phyloP scores from a whole-genome alignment of 2,329 filamentous ascomycete genomes.

The Arthrobotrys sphaeroides region DNA sequence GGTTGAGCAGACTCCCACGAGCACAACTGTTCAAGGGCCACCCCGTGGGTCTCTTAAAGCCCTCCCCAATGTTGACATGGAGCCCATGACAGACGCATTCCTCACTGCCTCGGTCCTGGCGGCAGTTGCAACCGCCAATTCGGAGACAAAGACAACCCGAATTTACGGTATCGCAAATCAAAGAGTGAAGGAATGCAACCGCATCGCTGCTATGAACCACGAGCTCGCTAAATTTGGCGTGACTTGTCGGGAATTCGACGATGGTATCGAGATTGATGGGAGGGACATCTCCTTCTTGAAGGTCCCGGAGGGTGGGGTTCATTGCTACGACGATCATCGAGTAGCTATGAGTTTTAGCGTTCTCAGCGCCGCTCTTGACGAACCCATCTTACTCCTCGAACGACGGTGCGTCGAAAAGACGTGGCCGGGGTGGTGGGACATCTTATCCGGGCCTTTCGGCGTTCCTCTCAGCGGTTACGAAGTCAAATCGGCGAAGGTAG shows the following conservation, averaged over 20 bases:
- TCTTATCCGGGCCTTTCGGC: conserved; percentile 78
- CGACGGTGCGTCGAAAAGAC: conserved; percentile 96
- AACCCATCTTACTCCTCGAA: conserved; percentile 80
- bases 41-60: conserved; percentile 75
- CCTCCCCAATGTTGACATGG: conserved; percentile 90
- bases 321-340: conserved; percentile 96
- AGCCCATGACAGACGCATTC: conserved; percentile 99
- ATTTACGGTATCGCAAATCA: conserved; percentile 98
- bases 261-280: conserved; percentile 82
- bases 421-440: conserved; percentile 99
- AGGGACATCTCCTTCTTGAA: conserved; percentile 64
- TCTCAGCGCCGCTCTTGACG: conserved; percentile 75
- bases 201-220: conserved; percentile 93
- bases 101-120: conserved; percentile 92
- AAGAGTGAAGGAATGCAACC: conserved; percentile 96
- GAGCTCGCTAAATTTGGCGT: conserved; percentile 95
- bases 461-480: conserved; percentile 81
- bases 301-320: conserved; percentile 73
- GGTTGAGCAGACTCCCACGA: conserved; percentile 82
- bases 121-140: conserved; percentile 80
- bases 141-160: conserved; percentile 72
- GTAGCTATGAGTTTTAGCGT: conserved; percentile 99
- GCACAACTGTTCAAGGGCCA: conserved; percentile 95
- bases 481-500: conserved; percentile 60
- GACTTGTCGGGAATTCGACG: conserved; percentile 83